A percentile compares a stretch with the other conserved stretches of the same genome.
These are phyloP conservation scores for Aureobasidium namibiae DNA, from an alignment of 2,329 filamentous ascomycete genomes.

Conservation along the genomic window DNA sequence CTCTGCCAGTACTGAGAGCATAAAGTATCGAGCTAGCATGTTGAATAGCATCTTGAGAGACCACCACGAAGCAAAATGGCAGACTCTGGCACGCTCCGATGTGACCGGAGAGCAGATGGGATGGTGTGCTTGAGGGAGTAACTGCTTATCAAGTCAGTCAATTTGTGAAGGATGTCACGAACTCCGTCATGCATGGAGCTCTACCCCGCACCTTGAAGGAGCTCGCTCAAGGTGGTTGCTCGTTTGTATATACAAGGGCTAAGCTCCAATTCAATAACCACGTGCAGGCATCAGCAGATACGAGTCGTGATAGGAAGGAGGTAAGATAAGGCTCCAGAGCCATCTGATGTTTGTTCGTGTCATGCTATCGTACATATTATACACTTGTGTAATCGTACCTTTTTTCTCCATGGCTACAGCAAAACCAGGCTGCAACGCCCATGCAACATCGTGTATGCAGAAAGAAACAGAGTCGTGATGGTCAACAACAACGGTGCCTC, in stretches of 20 bases:
- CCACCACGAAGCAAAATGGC: too few relatives aligned
- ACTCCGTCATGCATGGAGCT: not conserved
- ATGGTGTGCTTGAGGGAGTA: not conserved
- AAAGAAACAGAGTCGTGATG: slow-evolving; percentile 1
- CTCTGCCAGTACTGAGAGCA: not conserved
- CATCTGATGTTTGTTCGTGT: not conserved
- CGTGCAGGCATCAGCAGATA: not conserved
- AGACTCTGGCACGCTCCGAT: too few relatives aligned
- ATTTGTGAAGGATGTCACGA: not conserved
- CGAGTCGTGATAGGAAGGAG: not conserved
- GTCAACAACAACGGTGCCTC: not conserved
- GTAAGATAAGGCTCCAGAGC: not conserved
- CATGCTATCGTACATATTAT: slow-evolving; percentile 7
- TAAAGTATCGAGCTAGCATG: not conserved
- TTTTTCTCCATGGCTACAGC: not conserved
- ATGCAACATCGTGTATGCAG: not conserved
- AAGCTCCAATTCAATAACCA: not conserved
- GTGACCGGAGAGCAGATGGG: too few relatives aligned
- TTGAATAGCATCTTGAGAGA: not conserved
- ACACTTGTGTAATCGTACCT: slow-evolving; percentile 14
- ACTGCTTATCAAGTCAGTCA: not conserved
- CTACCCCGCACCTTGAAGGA: not conserved
- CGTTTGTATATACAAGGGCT: not conserved
- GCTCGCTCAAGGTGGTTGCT: not conserved
- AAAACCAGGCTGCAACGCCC: not conserved